Evolutionary conservation across 2,329 filamentous ascomycete genomes (phyloP).

Genomic region (Orbilia brochopaga): DNA sequence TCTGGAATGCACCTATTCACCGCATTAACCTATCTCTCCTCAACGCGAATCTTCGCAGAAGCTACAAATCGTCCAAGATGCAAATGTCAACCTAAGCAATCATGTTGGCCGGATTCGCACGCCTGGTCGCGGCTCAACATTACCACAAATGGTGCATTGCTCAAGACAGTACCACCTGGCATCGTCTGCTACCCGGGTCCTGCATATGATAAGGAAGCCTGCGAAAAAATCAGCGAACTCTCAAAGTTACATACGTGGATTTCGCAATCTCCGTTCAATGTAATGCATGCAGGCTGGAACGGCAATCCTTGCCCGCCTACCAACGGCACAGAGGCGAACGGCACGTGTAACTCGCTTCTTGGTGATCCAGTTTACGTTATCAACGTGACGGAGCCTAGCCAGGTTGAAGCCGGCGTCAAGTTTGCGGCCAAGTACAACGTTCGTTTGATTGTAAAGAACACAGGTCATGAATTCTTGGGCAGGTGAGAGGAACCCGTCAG

Average conservation of each 20-base stretch:
- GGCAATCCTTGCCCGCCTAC: constrained; percentile 58
- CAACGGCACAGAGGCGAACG: constrained; percentile 58
- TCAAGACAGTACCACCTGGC: constrained; percentile 57
- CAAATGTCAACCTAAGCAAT: constrained; percentile 51
- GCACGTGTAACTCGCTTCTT: constrained; percentile 51
- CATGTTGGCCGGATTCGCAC: constrained; percentile 57
- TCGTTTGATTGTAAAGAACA: constrained; percentile 57
- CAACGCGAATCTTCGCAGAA: constrained; percentile 28
- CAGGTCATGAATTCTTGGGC: constrained; percentile 58
- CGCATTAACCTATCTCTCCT: constrained; percentile 25
- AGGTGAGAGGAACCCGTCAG: constrained; percentile 40
- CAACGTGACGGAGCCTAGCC: constrained; percentile 55
- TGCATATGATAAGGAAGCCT: constrained; percentile 51
- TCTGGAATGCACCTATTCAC: constrained; percentile 27
- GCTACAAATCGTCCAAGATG: constrained; percentile 32
- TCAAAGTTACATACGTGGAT: constrained; percentile 57
- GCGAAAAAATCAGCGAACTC: constrained; percentile 51
- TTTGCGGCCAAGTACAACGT: constrained; percentile 57
- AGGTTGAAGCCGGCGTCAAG: constrained; percentile 58
- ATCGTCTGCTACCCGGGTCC: constrained; percentile 56
- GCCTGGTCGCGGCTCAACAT: constrained; percentile 58
- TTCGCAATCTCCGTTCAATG: constrained; percentile 56
- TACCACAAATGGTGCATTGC: constrained; percentile 57
- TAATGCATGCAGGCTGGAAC: constrained; percentile 53
- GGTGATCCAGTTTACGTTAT: constrained; percentile 57